Base-by-base conservation (phyloP, 129 eudicot species). In the Tagetes erecta region DNA sequence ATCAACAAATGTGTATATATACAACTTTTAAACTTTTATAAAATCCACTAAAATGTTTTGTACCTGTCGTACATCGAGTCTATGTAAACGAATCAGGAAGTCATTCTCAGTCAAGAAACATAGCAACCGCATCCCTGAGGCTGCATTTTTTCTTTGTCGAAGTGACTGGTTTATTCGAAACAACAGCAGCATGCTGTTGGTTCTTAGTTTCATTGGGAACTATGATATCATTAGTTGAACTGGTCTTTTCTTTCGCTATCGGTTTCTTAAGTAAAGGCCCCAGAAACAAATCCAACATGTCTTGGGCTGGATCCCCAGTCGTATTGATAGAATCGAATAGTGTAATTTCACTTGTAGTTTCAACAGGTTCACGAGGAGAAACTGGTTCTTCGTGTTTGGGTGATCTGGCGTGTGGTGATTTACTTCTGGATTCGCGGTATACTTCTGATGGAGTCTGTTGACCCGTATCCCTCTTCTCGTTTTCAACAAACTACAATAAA, bases 251-350 rank as follows among this genome's bases (percentile, higher is more conserved):
- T 59, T 72, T 74, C 35, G 20, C 55, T 5, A 36, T 58, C 5
- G 96, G 74, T 57, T 81, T 84, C 58, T 53, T 83, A 2, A 85
- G 80, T 59, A 83, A 80, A 42, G 86, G 91, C 37, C 96, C 96
- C 74, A 90, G 64, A 79, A 90, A 76, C 83, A 90, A 70, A 80
- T 85, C 78, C 71, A 90, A 83, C 93, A 90, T 90, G 77, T 85
- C 93, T 76, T 83, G 87, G 64, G 91, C 76, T 20, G 96, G 86
- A 80, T 87, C 87, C 5, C 80, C 87, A 0, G 91, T 80, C 80
- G 73, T 74, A 45, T 13, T 63, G 11, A 10, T 63, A 8, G 71
- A 73, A 55, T 75, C 76, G 6, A 11, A 49, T 64, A 51, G 14
- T 44, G 62, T 45, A 66, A 38, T 71, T 78, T 67, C 63, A 76